phyloP scores from a whole-genome alignment of 2,329 filamentous ascomycete species.

The Cryphonectria nitschkei region DNA sequence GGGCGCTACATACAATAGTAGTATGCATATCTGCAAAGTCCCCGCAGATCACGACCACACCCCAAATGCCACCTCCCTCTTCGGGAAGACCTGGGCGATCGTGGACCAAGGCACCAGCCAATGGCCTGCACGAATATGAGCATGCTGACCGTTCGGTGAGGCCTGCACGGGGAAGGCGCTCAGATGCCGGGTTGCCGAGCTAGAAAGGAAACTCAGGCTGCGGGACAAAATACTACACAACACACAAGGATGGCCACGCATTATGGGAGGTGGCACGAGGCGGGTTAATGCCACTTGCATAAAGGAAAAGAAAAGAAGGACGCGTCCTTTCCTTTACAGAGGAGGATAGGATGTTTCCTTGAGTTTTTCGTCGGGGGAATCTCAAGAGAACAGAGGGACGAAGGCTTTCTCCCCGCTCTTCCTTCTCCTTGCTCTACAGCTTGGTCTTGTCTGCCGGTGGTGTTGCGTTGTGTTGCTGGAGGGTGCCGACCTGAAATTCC shows the following conservation, averaged over 20 bases:
- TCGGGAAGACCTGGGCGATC: conserved; percentile 10
- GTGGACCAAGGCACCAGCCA: conserved; percentile 1
- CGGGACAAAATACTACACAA: not conserved
- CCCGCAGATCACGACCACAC: conserved; percentile 15
- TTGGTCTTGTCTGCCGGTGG: not conserved
- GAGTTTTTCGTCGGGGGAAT: not conserved
- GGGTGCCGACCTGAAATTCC: not conserved
- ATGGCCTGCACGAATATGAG: conserved; percentile 2
- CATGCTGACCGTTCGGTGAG: conserved; percentile 10
- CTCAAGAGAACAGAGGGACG: not conserved
- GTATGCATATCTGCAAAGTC: not conserved
- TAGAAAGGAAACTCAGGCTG: not conserved
- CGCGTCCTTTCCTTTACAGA: not conserved
- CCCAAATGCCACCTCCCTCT: conserved; percentile 18
- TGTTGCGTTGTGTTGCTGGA: not conserved
- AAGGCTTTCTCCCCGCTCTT: not conserved
- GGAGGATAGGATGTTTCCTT: not conserved
- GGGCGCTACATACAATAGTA: not conserved
- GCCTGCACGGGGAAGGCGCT: conserved; percentile 2
- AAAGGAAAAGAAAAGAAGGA: not conserved
- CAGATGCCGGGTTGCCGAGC: conserved; percentile 5
- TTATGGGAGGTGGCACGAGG: not conserved
- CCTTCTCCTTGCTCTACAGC: not conserved
- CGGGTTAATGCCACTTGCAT: not conserved
- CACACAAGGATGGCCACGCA: not conserved